Percentiles rank a stretch among this genome's conserved stretches.
Conservation (phyloP, 495 filamentous ascomycete species). For the Parachaetomium inaequale region DNA sequence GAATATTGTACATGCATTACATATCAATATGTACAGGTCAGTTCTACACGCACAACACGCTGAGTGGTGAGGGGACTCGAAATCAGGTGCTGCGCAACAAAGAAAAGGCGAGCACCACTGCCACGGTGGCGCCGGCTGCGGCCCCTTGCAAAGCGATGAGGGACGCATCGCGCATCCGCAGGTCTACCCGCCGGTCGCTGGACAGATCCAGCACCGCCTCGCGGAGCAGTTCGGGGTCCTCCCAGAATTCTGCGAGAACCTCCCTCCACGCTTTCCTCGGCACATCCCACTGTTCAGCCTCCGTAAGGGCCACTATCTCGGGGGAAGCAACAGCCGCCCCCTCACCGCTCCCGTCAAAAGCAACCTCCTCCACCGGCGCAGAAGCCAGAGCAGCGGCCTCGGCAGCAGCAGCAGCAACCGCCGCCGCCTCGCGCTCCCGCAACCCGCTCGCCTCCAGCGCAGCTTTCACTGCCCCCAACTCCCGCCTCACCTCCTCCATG, state of each 20-base stretch:
- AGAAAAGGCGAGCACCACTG: constrained; percentile 54
- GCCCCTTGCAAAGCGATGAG: constrained; percentile 65
- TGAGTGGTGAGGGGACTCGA: neutral
- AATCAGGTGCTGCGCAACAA: constrained; percentile 44
- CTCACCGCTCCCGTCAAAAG: neutral
- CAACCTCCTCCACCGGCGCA: neutral
- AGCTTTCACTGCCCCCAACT: constrained; percentile 26
- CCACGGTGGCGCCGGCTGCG: constrained; percentile 65
- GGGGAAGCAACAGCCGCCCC: neutral
- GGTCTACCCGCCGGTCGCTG: constrained; percentile 64
- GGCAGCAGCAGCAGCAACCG: neutral
- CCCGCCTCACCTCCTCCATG: constrained; percentile 66
- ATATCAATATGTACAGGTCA: constrained; percentile 7
- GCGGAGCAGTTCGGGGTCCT: constrained; percentile 37
- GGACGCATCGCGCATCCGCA: constrained; percentile 73
- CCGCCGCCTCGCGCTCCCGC: constrained; percentile 20
- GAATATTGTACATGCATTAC: constrained; percentile 2
- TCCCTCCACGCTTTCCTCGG: constrained; percentile 46
- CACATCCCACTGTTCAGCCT: constrained; percentile 18
- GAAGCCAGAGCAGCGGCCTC: neutral
- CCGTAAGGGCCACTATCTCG: neutral
- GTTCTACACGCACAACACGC: neutral
- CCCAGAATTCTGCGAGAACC: constrained; percentile 32
- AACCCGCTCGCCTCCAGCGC: constrained; percentile 29
- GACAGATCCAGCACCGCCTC: constrained; percentile 51